These are phyloP conservation scores for Triangularia verruculosa DNA, from an alignment of 2,329 filamentous ascomycete species.

Conservation along the genomic window DNA sequence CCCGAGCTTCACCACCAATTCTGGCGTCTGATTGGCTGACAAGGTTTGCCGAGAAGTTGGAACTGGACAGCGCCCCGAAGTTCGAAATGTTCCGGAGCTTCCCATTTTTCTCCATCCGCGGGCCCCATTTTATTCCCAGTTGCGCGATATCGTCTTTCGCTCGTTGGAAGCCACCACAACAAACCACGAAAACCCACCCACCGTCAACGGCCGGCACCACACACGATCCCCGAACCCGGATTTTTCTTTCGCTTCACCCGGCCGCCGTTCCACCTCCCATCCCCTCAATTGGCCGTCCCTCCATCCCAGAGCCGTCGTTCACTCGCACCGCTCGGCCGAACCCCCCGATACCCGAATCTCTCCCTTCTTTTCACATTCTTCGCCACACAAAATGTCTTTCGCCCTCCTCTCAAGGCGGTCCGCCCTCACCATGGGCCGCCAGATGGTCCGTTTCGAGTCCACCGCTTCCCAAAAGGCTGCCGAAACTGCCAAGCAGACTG, in stretches of 20 bases:
- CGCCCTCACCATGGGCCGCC: constrained; percentile 44
- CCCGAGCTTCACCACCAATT: constrained; percentile 25
- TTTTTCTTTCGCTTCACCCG: not conserved
- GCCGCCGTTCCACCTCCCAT: not conserved
- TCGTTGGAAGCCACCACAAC: constrained; percentile 18
- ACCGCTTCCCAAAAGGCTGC: constrained; percentile 46
- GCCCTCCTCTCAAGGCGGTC: constrained; percentile 39
- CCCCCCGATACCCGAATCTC: constrained; percentile 3
- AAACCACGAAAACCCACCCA: constrained; percentile 11
- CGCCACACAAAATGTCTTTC: constrained; percentile 26
- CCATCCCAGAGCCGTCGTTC: not conserved
- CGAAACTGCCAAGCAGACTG: constrained; percentile 40
- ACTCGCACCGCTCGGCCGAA: constrained; percentile 3
- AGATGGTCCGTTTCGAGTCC: constrained; percentile 57
- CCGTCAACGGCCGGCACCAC: constrained; percentile 1
- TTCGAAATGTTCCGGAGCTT: constrained; percentile 36
- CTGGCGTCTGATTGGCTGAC: constrained; percentile 28
- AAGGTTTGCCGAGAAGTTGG: constrained; percentile 22
- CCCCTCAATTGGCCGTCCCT: not conserved
- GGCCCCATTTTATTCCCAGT: constrained; percentile 18
- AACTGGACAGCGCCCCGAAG: constrained; percentile 21
- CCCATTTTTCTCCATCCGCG: constrained; percentile 30
- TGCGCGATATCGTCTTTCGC: constrained; percentile 28
- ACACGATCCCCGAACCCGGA: constrained; percentile 4
- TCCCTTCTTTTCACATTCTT: constrained; percentile 2